These are phyloP conservation scores for Cenococcum geophilum DNA, from an alignment of 495 filamentous ascomycete genomes.

Conservation along the genomic window DNA sequence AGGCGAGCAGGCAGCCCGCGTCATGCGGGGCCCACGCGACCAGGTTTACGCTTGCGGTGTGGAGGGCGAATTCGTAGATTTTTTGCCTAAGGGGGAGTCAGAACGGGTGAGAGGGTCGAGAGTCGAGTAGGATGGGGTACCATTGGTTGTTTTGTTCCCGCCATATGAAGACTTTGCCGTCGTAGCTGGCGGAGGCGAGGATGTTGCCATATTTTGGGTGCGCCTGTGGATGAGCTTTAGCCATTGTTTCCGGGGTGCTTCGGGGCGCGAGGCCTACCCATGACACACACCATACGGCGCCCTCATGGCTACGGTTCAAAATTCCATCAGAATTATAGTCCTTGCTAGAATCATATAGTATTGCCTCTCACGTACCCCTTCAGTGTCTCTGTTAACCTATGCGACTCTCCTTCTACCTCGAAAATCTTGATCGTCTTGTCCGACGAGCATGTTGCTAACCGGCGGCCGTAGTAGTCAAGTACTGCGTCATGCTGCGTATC, in stretches of 20 bases:
- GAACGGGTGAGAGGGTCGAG: background rate
- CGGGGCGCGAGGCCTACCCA: constrained; percentile 54
- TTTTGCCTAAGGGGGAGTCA: constrained; percentile 46
- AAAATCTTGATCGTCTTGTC: constrained; percentile 99
- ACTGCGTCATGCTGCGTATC: constrained; percentile 81
- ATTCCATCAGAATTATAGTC: constrained; percentile 11
- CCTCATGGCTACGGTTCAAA: constrained; percentile 65
- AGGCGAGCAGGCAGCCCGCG: constrained; percentile 87
- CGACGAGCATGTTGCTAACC: constrained; percentile 93
- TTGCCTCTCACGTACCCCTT: constrained; percentile 62
- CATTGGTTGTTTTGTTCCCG: constrained; percentile 63
- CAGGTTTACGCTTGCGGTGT: constrained; percentile 93
- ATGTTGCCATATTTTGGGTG: constrained; percentile 98
- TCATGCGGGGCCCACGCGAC: constrained; percentile 97
- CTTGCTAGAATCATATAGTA: background rate
- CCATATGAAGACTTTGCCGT: constrained; percentile 98
- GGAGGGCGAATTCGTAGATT: constrained; percentile 83
- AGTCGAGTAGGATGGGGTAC: constrained; percentile 11
- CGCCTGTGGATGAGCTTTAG: constrained; percentile 47
- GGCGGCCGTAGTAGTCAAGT: constrained; percentile 95
- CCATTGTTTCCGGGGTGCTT: background rate
- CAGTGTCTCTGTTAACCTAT: constrained; percentile 84
- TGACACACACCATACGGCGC: constrained; percentile 92
- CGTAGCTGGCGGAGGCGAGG: constrained; percentile 87
- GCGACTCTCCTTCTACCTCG: constrained; percentile 90